Evolutionary conservation across 352 stramenopile species (phyloP).

Genomic region (Pythium biforme): DNA sequence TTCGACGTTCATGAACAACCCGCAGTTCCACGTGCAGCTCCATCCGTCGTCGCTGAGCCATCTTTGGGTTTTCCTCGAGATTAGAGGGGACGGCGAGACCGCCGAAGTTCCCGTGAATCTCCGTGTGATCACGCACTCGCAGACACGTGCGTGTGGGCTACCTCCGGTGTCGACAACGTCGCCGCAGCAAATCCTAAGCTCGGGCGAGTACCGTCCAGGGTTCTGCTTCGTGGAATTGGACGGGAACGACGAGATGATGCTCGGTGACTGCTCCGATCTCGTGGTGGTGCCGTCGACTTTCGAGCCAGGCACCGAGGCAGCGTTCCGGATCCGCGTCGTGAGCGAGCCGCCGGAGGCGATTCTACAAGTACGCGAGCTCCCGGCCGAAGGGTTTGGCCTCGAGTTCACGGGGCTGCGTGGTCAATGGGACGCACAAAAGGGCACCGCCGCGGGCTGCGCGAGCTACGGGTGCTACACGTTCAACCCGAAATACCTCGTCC

Average conservation of each 20-base stretch:
- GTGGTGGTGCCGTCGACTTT: constrained; percentile 82
- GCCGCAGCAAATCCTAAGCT: constrained; percentile 46
- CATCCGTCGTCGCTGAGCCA: constrained; percentile 32
- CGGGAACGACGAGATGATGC: background rate
- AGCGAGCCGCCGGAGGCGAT: constrained; percentile 47
- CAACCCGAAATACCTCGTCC: constrained; percentile 76
- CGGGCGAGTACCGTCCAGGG: constrained; percentile 72
- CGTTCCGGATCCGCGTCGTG: constrained; percentile 60
- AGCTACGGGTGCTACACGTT: constrained; percentile 84
- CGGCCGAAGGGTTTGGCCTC: constrained; percentile 58
- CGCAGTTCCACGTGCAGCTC: constrained; percentile 61
- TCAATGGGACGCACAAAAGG: constrained; percentile 49
- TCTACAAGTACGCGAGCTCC: constrained; percentile 37
- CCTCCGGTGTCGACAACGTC: constrained; percentile 23
- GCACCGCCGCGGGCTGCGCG: constrained; percentile 68
- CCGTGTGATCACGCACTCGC: constrained; percentile 47
- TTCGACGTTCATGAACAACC: constrained; percentile 80
- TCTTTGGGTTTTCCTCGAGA: constrained; percentile 64
- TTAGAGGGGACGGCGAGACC: constrained; percentile 7
- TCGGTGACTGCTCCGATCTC: constrained; percentile 37
- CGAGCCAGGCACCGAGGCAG: constrained; percentile 36
- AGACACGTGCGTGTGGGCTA: constrained; percentile 49
- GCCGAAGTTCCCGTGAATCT: constrained; percentile 60
- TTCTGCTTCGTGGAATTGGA: constrained; percentile 76
- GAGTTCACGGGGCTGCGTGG: constrained; percentile 36